Evolutionary conservation across 331 rosid species (phyloP), one percentile per base, ranked within the genome.

Genomic region (Telfairia occidentalis): DNA sequence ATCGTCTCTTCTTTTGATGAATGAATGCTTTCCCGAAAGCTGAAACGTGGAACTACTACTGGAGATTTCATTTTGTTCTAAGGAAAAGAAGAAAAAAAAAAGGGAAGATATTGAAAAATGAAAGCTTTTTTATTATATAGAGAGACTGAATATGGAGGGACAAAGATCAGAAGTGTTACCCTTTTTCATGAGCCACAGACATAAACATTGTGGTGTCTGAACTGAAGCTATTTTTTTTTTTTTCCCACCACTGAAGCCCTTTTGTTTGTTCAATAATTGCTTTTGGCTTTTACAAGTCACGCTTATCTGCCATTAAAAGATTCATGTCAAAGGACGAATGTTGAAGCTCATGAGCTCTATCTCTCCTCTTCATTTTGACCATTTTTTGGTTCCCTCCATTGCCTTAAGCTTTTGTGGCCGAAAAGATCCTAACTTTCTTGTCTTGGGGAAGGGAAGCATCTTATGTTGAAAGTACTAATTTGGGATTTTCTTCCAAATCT

Each of bases 1-100:
- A 49, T 71, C 63, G 80, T 64, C 84, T 73, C 86, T 77, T 69
- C 86, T 83, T 83, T 80, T 80, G 61, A 83, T 76, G 80, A 43
- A 79, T 21, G 23, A 32, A 38, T 73, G 76, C 52, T 66, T 75
- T 71, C 57, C 59, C 16, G 34, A 81, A 71, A 78, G 84, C 70
- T 60, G 64, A 73, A 76, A 48, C 10, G 66, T 66, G 55, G 78
- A 52, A 74, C 78, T 74, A 63, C 75, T 59, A 43, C 64, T 32
- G 81, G 74, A 79, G 81, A 49, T 21, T 59, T 26, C 78, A 69
- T 65, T 77, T 80, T 50, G 81, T 57, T 78, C 59, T 73, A 24
- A 55, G 24, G 67, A 13, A n/a, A n/a, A n/a, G n/a, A n/a, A n/a
- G n/a, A n/a, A n/a, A 45, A 21, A 18, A 9, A 19, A 19, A 53